phyloP scores from a whole-genome alignment of 2,329 filamentous ascomycete genomes.

The Microcyclosporella mali region DNA sequence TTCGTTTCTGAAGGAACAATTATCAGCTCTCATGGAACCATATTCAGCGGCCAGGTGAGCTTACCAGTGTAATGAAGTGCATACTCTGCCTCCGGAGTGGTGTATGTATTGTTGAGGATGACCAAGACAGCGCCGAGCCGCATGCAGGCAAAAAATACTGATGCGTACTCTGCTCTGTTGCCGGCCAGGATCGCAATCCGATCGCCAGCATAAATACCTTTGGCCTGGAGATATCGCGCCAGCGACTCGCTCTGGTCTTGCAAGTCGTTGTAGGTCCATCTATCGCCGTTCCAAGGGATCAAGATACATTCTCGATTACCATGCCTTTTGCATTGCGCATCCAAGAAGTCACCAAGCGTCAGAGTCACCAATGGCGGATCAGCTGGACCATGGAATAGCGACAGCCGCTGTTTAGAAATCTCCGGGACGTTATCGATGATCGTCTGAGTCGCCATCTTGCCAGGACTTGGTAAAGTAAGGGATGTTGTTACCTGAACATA shows the following conservation, averaged over 20 bases:
- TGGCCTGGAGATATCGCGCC: slow-evolving; percentile 50
- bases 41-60: slow-evolving; percentile 14
- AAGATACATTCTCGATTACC: slow-evolving; percentile 62
- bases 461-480: neutral
- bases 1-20: slow-evolving; percentile 52
- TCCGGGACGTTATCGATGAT: slow-evolving; percentile 11
- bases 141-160: slow-evolving; percentile 67
- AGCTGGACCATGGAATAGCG: slow-evolving; percentile 61
- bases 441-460: slow-evolving; percentile 10
- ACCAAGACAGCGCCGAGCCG: slow-evolving; percentile 51
- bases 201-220: slow-evolving; percentile 63
- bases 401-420: slow-evolving; percentile 26
- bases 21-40: neutral
- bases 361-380: slow-evolving; percentile 65
- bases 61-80: slow-evolving; percentile 64
- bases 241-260: slow-evolving; percentile 36
- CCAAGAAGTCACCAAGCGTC: slow-evolving; percentile 65
- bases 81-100: slow-evolving; percentile 63
- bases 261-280: slow-evolving; percentile 57
- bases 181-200: slow-evolving; percentile 68
- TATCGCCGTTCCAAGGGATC: slow-evolving; percentile 67
- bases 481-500: no score
- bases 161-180: slow-evolving; percentile 53
- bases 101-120: slow-evolving; percentile 79
- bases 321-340: slow-evolving; percentile 62